Evolutionary conservation across 1,139 yeast genomes (phyloP), one percentile per base, ranked within the genome.

Genomic region (Kazachstania sp.): DNA sequence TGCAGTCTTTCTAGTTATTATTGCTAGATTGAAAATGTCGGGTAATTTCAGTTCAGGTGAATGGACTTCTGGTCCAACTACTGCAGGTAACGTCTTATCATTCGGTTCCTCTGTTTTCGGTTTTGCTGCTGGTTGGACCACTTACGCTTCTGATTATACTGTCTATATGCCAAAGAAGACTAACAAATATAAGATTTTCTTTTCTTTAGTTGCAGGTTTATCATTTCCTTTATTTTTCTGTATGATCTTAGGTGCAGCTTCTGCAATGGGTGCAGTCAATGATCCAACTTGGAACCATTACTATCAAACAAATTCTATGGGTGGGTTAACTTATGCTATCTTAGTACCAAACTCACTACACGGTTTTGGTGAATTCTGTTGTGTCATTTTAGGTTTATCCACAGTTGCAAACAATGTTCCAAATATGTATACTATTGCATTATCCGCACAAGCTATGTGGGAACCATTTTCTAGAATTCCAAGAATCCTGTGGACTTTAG

Each of bases 101-200:
- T 87, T 85, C 59, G 97, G 97, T 64, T 83, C 88, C 63, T 71
- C 95, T 44, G 69, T 86, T 54, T 90, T 77, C 60, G 97, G 97
- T 54, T 90, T 84, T 61, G 95, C 96, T 45, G 79, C 95, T 48
- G 97, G 97, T 53, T 88, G 97, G 97, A 79, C 95, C 49, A 83
- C 96, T 23, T 86, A 83, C 61, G 94, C 96, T 41, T 80, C 95
- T 39, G 97, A 88, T 70, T 90, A 88, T 69, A 86, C 95, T 47
- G 90, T 84, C 45, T 90, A 87, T 71, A 88, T 86, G 77, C 76
- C 77, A 54, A 72, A 78, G 61, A 73, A 78, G 61, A 79, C 81
- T 52, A 77, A 75, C 65, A 70, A 78, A 39, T 52, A 56, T 59
- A 80, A 72, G 64, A 74, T 86, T 50, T 87, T 87, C 71, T 65